Percentiles rank a stretch among this genome's conserved stretches.
Evolutionary conservation across 2,329 filamentous ascomycete species (phyloP).

Genomic region (Trichoderma sp.): DNA sequence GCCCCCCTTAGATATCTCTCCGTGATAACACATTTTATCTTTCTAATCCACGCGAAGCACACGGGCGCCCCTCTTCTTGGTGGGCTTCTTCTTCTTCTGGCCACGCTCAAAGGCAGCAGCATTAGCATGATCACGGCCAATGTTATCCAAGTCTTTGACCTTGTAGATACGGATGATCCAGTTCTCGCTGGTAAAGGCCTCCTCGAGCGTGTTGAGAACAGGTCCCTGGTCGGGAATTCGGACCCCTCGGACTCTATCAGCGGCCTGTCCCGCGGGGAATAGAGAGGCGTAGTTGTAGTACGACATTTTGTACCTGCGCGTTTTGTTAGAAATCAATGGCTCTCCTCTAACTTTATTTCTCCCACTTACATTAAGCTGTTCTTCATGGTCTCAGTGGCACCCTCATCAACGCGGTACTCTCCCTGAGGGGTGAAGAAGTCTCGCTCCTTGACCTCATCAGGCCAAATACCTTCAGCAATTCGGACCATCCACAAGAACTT

Average conservation of each 20-base stretch:
- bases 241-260: conserved; percentile 81
- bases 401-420: conserved; percentile 92
- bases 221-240: conserved; percentile 81
- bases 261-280: conserved; percentile 86
- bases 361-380: conserved; percentile 92
- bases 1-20: conserved; percentile 15
- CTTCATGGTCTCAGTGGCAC: conserved; percentile 94
- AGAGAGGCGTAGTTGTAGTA: conserved; percentile 96
- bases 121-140: conserved; percentile 79
- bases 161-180: conserved; percentile 99
- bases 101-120: conserved; percentile 71
- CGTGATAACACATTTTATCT: not conserved
- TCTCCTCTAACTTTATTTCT: not conserved
- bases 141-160: conserved; percentile 97
- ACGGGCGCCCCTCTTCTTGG: conserved; percentile 69
- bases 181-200: conserved; percentile 98
- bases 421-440: conserved; percentile 92
- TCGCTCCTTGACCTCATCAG: conserved; percentile 96
- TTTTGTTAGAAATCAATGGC: conserved; percentile 26
- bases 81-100: conserved; percentile 77
- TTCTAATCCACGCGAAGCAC: conserved; percentile 68
- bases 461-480: conserved; percentile 99
- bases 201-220: conserved; percentile 82
- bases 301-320: conserved; percentile 97
- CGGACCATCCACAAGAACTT: conserved; percentile 99